These are phyloP conservation scores for Ciborinia camelliae DNA, from an alignment of 2,329 filamentous ascomycete species.

Conservation along the genomic window DNA sequence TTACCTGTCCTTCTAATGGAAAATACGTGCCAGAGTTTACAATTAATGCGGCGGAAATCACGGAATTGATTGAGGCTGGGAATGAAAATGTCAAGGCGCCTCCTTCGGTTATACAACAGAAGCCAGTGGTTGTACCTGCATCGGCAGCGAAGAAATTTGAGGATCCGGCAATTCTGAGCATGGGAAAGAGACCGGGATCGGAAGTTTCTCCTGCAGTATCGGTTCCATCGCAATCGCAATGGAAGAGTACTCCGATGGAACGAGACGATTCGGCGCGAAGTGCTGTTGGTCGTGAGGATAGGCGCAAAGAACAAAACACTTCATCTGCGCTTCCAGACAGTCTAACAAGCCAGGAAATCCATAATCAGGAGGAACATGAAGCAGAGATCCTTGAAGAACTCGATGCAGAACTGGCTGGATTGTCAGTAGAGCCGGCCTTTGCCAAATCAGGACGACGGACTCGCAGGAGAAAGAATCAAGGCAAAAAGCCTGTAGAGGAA, in stretches of 20 bases:
- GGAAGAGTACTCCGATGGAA: slow-evolving; percentile 37
- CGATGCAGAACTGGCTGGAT: slow-evolving; percentile 24
- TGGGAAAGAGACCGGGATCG: slow-evolving; percentile 39
- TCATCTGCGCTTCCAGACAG: slow-evolving; percentile 45
- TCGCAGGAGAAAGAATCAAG: slow-evolving; percentile 41
- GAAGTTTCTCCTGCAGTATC: slow-evolving; percentile 20
- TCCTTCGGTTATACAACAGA: slow-evolving; percentile 11
- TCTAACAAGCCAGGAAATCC: slow-evolving; percentile 43
- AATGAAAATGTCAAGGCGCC: slow-evolving; percentile 30
- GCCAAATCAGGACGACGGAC: slow-evolving; percentile 40
- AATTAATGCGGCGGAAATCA: slow-evolving; percentile 37
- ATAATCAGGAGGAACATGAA: slow-evolving; percentile 30
- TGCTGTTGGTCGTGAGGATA: slow-evolving; percentile 27
- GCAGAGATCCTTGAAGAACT: slow-evolving; percentile 31
- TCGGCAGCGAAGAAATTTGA: slow-evolving; percentile 29
- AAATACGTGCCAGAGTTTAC: slow-evolving; percentile 36
- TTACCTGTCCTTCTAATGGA: slow-evolving; percentile 35
- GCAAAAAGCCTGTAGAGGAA: slow-evolving; percentile 40
- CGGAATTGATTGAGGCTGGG: slow-evolving; percentile 35
- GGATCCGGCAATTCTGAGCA: slow-evolving; percentile 39
- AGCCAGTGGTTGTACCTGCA: slow-evolving; percentile 14
- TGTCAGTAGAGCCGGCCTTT: slow-evolving; percentile 25
- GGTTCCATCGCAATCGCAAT: slow-evolving; percentile 31
- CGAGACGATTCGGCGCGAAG: slow-evolving; percentile 29
- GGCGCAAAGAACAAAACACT: slow-evolving; percentile 33